Base-by-base conservation (phyloP, 805 yeast genomes). In the Lipomyces yamanashiensis region DNA sequence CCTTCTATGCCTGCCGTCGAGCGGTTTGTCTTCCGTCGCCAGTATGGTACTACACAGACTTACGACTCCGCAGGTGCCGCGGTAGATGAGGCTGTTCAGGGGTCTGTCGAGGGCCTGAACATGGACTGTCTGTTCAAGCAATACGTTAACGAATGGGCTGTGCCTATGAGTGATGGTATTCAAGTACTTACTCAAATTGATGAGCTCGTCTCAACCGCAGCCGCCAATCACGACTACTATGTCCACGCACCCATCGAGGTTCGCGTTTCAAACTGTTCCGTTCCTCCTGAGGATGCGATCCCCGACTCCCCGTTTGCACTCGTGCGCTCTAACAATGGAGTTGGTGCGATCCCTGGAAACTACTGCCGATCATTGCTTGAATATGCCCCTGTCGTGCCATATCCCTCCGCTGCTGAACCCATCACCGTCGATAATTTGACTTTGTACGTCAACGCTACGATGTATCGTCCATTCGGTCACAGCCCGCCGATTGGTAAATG, bases 201-300 rank as follows among this genome's bases (percentile, higher is more conserved):
- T 63, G 82, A 82, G 39, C 84, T 85, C 1, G 87, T 89, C 58
- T 74, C 81, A 37, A 79, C 78, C 23, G 96, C 95, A 39, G 85
- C 87, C 39, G 71, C 74, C 12, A 75, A 76, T 13, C 85, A 85
- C 64, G 87, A 86, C 43, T 93, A 82, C 76, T 93, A 81, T 72
- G 97, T 92, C 10, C 98, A 95, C 76, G 96, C 96, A 33, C 99
- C 99, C 36, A 85, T 93, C 66, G 99, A 93, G 78, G 90, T 93
- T 41, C 86, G 99, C 71, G 90, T 96, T 69, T 89, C 97, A 13
- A 95, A 93, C 75, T 88, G 93, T 5, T 72, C 80, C 1, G 66
- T 69, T 45, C 77, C 79, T 4, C 75, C 78, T 8, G 51, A 62
- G 19, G 39, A 61, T 62, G 60, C 64, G 13, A 43, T 17, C 58